These are phyloP conservation scores for Neurospora sp. DNA, from an alignment of 495 filamentous ascomycete species.

Conservation along the genomic window DNA sequence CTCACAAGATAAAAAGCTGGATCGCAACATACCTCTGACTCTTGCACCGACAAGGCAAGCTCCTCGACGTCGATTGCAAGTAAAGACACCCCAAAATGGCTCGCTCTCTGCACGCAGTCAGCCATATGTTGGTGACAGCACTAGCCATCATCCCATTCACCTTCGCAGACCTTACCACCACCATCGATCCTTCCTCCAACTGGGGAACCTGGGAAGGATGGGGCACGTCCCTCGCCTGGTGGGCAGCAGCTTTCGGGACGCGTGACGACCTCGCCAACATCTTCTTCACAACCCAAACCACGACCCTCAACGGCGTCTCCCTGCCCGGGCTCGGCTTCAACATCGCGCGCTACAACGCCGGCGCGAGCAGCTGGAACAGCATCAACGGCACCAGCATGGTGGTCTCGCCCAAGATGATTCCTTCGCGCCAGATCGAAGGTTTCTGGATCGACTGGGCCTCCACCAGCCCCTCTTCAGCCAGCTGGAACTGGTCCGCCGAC, in stretches of 20 bases:
- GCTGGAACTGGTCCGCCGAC: conserved; percentile 27
- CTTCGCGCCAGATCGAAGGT: conserved; percentile 26
- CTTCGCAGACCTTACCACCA: conserved; percentile 19
- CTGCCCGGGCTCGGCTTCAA: conserved; percentile 30
- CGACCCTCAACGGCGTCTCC: conserved; percentile 11
- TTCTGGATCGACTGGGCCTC: conserved; percentile 28
- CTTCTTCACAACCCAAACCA: conserved; percentile 23
- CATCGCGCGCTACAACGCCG: conserved; percentile 31
- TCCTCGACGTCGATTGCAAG: neutral
- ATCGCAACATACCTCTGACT: neutral
- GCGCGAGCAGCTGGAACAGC: conserved; percentile 24
- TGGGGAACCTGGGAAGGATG: conserved; percentile 33
- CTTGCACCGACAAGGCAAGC: neutral
- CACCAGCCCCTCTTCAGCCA: conserved; percentile 14
- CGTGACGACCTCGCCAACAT: conserved; percentile 26
- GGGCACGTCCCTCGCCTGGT: conserved; percentile 33
- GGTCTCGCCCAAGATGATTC: conserved; percentile 23
- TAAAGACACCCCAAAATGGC: neutral
- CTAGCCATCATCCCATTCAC: neutral
- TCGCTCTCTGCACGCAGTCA: neutral
- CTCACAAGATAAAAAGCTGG: neutral
- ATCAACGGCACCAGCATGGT: conserved; percentile 24
- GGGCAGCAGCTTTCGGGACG: conserved; percentile 26
- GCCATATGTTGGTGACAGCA: neutral
- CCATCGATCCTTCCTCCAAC: conserved; percentile 22